Percentiles rank a stretch among this genome's conserved stretches.
Conservation (phyloP, 805 yeast genomes). For the Schwanniomyces yamadae region DNA sequence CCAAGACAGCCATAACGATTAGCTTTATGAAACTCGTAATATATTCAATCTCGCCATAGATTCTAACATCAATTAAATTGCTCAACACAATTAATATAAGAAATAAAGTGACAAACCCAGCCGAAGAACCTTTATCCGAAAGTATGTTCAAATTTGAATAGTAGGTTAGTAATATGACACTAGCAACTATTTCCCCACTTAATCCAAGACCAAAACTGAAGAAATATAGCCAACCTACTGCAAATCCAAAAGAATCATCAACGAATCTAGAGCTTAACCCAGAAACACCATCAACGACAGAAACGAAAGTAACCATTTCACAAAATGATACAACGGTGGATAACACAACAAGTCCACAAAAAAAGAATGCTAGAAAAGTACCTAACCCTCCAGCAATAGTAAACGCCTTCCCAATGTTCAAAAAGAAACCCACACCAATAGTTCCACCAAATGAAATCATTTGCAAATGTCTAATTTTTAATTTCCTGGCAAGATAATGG, state of each 20-base stretch:
- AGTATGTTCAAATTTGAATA: conserved; percentile 57
- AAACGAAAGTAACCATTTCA: conserved; percentile 77
- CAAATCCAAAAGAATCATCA: conserved; percentile 75
- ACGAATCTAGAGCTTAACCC: conserved; percentile 74
- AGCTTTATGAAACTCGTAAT: conserved; percentile 59
- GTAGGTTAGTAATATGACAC: conserved; percentile 71
- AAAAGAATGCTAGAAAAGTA: conserved; percentile 60
- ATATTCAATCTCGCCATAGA: conserved; percentile 75
- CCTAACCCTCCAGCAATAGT: conserved; percentile 79
- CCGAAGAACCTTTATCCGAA: conserved; percentile 39
- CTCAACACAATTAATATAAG: conserved; percentile 44
- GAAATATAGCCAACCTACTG: conserved; percentile 74
- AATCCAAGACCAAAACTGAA: conserved; percentile 67
- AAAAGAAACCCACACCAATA: conserved; percentile 70
- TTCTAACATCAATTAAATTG: conserved; percentile 66
- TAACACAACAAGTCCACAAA: conserved; percentile 64
- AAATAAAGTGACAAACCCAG: conserved; percentile 68
- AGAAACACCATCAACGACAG: conserved; percentile 76
- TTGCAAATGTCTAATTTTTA: conserved; percentile 66
- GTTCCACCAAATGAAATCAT: conserved; percentile 81
- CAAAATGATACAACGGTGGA: conserved; percentile 74
- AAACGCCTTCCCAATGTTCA: conserved; percentile 71
- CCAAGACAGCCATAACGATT: conserved; percentile 48
- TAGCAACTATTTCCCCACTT: conserved; percentile 80
- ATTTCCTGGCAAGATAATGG: conserved; percentile 49